Conservation (phyloP, 2,329 filamentous ascomycete genomes). For the Elsinoe necatrix region DNA sequence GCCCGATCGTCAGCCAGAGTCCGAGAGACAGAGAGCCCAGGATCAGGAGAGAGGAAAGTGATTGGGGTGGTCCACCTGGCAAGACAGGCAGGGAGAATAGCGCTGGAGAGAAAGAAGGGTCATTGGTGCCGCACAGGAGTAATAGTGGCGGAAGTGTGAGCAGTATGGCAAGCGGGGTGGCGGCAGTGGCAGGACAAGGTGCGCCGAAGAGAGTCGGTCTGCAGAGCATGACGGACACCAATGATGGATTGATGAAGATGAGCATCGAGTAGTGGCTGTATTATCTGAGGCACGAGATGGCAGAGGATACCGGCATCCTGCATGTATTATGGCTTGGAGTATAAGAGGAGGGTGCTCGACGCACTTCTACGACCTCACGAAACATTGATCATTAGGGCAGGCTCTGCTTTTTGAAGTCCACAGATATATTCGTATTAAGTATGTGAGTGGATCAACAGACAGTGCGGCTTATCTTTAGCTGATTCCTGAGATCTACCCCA, state of each 20-base stretch:
- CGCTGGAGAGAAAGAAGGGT: conserved; percentile 5
- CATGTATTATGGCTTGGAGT: not conserved
- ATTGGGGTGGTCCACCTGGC: conserved; percentile 12
- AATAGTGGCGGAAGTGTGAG: conserved; percentile 16
- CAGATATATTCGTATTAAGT: not conserved
- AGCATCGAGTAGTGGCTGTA: conserved; percentile 66
- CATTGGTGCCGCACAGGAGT: conserved; percentile 14
- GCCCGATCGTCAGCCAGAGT: conserved; percentile 72
- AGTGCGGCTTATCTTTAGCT: not conserved
- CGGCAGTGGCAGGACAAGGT: conserved; percentile 20
- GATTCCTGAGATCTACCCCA: conserved; percentile 8
- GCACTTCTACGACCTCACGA: not conserved
- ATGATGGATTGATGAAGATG: conserved; percentile 92
- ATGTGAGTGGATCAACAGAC: not conserved
- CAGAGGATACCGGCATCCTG: not conserved
- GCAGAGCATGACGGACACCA: conserved; percentile 93
- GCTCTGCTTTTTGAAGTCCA: no score
- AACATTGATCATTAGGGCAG: no score
- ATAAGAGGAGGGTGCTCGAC: not conserved
- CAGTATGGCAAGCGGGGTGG: conserved; percentile 11
- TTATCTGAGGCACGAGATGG: not conserved
- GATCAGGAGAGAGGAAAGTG: conserved; percentile 33
- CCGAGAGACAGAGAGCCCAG: conserved; percentile 51
- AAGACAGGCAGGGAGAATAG: not conserved
- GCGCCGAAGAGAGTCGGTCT: conserved; percentile 58